Conservation (phyloP, 371 early-diverging fungal genomes). For the Lichtheimia corymbifera region DNA sequence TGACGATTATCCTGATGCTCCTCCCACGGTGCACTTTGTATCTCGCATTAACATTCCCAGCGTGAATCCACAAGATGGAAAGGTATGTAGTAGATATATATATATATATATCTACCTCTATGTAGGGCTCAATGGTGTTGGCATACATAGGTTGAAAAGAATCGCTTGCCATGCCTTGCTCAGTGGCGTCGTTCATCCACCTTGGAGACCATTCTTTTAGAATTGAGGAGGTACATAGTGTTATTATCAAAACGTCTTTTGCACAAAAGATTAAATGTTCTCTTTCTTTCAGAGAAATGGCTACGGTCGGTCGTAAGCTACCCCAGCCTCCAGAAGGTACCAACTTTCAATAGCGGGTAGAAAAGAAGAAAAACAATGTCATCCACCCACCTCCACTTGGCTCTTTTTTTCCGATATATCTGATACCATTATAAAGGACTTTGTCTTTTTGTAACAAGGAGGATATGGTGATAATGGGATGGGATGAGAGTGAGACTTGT, state of each 20-base stretch:
- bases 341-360: constrained; percentile 40
- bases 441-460: no score
- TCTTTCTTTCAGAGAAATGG: constrained; percentile 79
- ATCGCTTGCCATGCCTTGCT: constrained; percentile 69
- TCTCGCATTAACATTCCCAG: constrained; percentile 89
- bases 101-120: no score
- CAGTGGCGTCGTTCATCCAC: constrained; percentile 80
- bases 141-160: constrained; percentile 61
- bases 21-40: constrained; percentile 81
- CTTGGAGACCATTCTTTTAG: constrained; percentile 81
- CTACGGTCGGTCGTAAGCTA: constrained; percentile 73
- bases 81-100: no score
- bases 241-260: no score
- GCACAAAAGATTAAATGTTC: background rate
- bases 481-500: no score
- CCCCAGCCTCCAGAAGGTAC: constrained; percentile 89
- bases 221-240: constrained; percentile 75
- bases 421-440: no score
- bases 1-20: constrained; percentile 79
- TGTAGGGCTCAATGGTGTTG: no score
- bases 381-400: no score
- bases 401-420: no score
- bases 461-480: no score
- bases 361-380: no score
- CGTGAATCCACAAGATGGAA: constrained; percentile 81